phyloP scores from a whole-genome alignment of 148 eudicot species.

The Rhododendron molle region DNA sequence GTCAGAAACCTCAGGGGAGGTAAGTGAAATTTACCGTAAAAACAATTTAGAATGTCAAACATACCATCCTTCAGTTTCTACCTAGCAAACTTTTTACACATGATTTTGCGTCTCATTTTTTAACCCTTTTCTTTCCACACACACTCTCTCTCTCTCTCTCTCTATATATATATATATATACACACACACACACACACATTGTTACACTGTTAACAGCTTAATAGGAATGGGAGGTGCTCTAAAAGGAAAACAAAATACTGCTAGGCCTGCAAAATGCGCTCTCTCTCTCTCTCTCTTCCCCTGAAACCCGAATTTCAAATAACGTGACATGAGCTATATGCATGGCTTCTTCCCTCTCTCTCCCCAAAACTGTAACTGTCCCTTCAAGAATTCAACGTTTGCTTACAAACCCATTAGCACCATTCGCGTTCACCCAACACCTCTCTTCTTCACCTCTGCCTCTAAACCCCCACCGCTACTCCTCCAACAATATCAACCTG shows the following conservation, averaged over 20 bases:
- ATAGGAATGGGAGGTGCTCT: too few relatives aligned
- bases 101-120: too few relatives aligned
- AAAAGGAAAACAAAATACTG: not conserved
- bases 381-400: not conserved
- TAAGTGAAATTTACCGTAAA: too few relatives aligned
- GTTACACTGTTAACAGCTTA: too few relatives aligned
- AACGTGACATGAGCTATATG: not conserved
- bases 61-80: too few relatives aligned
- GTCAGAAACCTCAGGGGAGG: too few relatives aligned
- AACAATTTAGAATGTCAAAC: not conserved
- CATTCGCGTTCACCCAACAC: not conserved
- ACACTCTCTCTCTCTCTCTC: too few relatives aligned
- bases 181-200: too few relatives aligned
- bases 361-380: not conserved
- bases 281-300: not conserved
- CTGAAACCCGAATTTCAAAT: not conserved
- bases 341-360: conserved; percentile 5
- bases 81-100: not conserved
- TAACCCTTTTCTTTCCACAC: too few relatives aligned
- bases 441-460: conserved; percentile 18
- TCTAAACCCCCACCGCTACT: not conserved
- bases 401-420: not conserved
- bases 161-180: too few relatives aligned
- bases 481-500: not conserved
- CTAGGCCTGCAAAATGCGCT: not conserved